Percentiles rank a stretch among this genome's conserved stretches.
phyloP scores from a whole-genome alignment of 441 rosid genomes.

The Pelargonium cotyledonis region DNA sequence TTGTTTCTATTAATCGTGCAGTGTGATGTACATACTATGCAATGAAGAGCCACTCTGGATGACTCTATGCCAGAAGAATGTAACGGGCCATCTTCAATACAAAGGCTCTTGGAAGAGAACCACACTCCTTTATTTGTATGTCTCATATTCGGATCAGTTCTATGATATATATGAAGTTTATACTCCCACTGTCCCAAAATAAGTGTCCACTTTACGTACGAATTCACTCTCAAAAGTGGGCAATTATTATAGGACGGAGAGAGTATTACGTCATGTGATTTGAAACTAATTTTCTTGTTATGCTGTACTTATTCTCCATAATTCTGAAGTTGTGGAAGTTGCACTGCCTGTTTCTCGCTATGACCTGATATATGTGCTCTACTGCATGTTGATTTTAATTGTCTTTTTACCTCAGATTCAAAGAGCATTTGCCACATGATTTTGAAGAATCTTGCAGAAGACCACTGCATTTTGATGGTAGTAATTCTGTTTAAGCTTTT shows the following conservation, averaged over 20 bases:
- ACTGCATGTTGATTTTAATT: background rate
- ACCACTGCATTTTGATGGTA: constrained; percentile 64
- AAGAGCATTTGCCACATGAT: constrained; percentile 52
- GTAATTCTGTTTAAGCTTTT: constrained; percentile 4
- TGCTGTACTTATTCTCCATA: background rate
- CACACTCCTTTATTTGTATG: constrained; percentile 49
- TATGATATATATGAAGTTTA: constrained; percentile 10
- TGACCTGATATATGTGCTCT: background rate
- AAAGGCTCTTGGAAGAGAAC: constrained; percentile 92
- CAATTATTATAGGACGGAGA: too few species aligned
- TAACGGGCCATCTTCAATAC: constrained; percentile 48
- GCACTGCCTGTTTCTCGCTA: background rate
- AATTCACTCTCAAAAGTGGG: too few species aligned
- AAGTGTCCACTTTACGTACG: too few species aligned
- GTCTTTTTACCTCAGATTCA: constrained; percentile 21
- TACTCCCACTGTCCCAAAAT: too few species aligned
- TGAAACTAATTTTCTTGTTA: background rate
- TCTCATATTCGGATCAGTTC: constrained; percentile 5
- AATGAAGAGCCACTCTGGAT: constrained; percentile 95
- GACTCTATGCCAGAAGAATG: constrained; percentile 55
- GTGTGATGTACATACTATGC: constrained; percentile 83
- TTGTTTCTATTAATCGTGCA: constrained; percentile 21
- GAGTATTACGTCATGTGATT: background rate
- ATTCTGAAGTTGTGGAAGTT: background rate
- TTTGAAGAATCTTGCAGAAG: constrained; percentile 31